These are phyloP conservation scores for Hymenoscyphus linearis DNA, from an alignment of 2,329 filamentous ascomycete species.

Conservation along the genomic window DNA sequence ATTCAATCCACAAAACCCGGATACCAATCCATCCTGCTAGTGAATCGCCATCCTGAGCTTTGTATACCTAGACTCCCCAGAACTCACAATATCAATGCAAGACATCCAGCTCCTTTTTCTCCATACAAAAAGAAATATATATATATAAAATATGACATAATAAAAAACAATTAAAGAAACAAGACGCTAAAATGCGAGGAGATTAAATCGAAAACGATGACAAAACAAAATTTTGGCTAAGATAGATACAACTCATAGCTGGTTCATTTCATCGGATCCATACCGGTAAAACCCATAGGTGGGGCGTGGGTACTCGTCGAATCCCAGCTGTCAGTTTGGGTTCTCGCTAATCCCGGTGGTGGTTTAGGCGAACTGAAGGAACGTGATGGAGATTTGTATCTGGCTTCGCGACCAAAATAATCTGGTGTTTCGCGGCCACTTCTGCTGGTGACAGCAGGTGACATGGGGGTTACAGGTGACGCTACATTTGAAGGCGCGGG, in stretches of 20 bases:
- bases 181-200: constrained; percentile 22
- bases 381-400: constrained; percentile 41
- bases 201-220: background rate
- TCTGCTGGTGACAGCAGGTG: constrained; percentile 23
- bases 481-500: constrained; percentile 17
- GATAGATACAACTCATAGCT: constrained; percentile 21
- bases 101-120: background rate
- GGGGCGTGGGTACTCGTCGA: constrained; percentile 21
- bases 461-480: constrained; percentile 15
- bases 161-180: constrained; percentile 15
- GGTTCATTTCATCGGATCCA: constrained; percentile 30
- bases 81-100: background rate
- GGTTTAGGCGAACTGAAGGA: constrained; percentile 44
- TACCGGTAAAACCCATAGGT: constrained; percentile 17
- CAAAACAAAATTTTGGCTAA: constrained; percentile 3
- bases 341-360: constrained; percentile 24
- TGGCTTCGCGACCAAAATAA: constrained; percentile 39
- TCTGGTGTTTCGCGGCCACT: constrained; percentile 31
- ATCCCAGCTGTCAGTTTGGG: constrained; percentile 18
- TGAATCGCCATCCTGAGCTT: background rate
- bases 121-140: background rate
- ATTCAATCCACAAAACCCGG: background rate
- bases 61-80: background rate
- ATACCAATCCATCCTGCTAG: background rate
- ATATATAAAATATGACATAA: background rate